A percentile compares a stretch with the other conserved stretches of the same genome.
These are phyloP conservation scores for Mycena pura DNA, from an alignment of 768 basidiomycete species.

Conservation along the genomic window DNA sequence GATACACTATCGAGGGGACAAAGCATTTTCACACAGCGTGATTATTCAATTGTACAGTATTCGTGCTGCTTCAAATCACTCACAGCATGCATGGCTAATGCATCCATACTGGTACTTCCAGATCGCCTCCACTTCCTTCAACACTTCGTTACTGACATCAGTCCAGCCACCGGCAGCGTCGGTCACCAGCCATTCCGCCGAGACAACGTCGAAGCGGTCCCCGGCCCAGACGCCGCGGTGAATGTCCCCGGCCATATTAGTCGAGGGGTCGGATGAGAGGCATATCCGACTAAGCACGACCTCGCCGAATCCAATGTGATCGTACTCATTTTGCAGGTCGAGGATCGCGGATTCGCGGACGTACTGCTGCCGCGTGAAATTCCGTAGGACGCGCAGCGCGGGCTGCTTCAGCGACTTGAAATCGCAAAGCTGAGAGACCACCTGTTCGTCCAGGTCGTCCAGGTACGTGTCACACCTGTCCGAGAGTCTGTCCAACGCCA, in stretches of 20 bases:
- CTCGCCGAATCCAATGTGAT: conserved; percentile 2
- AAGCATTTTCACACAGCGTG: too few species aligned
- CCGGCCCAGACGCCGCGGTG: conserved; percentile 31
- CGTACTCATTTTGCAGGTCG: not conserved
- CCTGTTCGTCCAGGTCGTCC: not conserved
- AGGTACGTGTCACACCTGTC: too few species aligned
- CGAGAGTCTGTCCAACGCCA: too few species aligned
- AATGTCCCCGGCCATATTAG: conserved; percentile 9
- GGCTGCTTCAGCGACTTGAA: too few species aligned
- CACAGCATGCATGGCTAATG: too few species aligned
- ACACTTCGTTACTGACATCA: conserved; percentile 5
- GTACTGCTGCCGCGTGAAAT: not conserved
- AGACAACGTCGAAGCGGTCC: conserved; percentile 26
- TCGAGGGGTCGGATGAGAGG: conserved; percentile 18
- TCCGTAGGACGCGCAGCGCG: not conserved
- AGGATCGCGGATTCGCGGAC: not conserved
- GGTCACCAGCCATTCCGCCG: conserved; percentile 4
- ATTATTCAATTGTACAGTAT: too few species aligned
- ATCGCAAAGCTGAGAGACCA: not conserved
- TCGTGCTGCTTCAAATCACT: too few species aligned
- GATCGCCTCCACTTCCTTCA: conserved; percentile 4
- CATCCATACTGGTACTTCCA: not conserved
- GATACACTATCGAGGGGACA: too few species aligned
- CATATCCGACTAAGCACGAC: conserved; percentile 22
- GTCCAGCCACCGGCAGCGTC: not conserved